Percentiles rank a stretch among this genome's conserved stretches.
Evolutionary conservation across 2,329 filamentous ascomycete genomes (phyloP).

Genomic region (Emergomyces orientalis): DNA sequence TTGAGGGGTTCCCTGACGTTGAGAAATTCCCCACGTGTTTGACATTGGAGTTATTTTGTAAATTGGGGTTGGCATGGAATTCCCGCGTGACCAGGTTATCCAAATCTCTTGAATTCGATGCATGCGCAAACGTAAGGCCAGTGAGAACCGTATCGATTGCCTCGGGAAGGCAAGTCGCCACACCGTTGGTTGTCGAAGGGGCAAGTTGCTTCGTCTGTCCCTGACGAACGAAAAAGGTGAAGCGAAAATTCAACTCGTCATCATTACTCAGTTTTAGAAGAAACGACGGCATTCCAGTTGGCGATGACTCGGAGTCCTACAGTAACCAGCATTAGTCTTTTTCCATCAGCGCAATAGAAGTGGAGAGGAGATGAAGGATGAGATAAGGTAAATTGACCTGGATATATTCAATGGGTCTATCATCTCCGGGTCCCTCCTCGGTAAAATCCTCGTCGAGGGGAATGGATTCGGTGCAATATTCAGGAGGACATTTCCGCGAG

Average conservation of each 20-base stretch:
- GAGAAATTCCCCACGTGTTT: slow-evolving; percentile 86
- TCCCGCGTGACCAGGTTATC: slow-evolving; percentile 91
- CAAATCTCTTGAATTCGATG: slow-evolving; percentile 73
- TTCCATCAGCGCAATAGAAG: slow-evolving; percentile 9
- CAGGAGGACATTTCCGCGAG: slow-evolving; percentile 65
- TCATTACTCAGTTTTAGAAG: slow-evolving; percentile 81
- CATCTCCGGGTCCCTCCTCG: slow-evolving; percentile 64
- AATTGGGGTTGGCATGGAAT: slow-evolving; percentile 91
- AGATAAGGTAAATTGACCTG: slow-evolving; percentile 52
- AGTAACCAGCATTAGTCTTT: slow-evolving; percentile 8
- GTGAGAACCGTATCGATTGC: slow-evolving; percentile 66
- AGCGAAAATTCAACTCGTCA: slow-evolving; percentile 86
- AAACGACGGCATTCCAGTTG: slow-evolving; percentile 51
- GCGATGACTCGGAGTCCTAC: slow-evolving; percentile 64
- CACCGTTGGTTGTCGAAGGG: slow-evolving; percentile 42
- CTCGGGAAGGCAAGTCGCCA: slow-evolving; percentile 43
- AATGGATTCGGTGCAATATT: slow-evolving; percentile 77
- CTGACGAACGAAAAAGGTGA: slow-evolving; percentile 72
- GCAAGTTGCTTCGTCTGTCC: slow-evolving; percentile 39
- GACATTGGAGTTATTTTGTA: slow-evolving; percentile 95
- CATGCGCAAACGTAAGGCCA: slow-evolving; percentile 86
- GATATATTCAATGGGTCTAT: slow-evolving; percentile 73
- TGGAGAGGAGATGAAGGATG: slow-evolving; percentile 6
- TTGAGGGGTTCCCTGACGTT: slow-evolving; percentile 71
- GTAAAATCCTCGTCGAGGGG: slow-evolving; percentile 68